These are phyloP conservation scores for Nicotiana attenuata DNA, from an alignment of 257 asterid species.

Conservation along the genomic window DNA sequence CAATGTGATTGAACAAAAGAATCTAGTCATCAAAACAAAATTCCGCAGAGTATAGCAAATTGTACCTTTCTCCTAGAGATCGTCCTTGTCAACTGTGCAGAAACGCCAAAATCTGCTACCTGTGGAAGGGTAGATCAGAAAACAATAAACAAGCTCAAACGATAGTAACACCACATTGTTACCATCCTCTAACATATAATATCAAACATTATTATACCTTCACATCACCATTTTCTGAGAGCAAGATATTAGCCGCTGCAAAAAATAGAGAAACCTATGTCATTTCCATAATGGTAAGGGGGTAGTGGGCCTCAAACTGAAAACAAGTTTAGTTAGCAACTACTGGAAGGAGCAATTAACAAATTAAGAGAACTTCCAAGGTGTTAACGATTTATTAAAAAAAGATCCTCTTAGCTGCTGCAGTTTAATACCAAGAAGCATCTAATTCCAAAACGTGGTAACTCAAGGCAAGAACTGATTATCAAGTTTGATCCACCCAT, in stretches of 20 bases:
- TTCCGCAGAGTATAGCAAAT: background rate
- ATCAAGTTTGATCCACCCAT: background rate
- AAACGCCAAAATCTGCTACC: constrained; percentile 99
- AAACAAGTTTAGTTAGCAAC: background rate
- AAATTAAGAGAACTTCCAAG: background rate
- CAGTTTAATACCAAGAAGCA: constrained; percentile 7
- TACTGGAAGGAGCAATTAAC: background rate
- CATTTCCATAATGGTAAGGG: background rate
- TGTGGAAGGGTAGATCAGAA: constrained; percentile 16
- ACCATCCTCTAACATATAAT: background rate
- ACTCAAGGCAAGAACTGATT: background rate
- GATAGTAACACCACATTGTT: constrained; percentile 1
- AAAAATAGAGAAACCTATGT: constrained; percentile 9
- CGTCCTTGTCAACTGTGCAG: constrained; percentile 95
- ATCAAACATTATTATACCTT: constrained; percentile 51
- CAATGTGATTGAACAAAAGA: background rate
- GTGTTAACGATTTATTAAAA: background rate
- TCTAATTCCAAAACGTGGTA: constrained; percentile 2
- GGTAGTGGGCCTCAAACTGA: constrained; percentile 1
- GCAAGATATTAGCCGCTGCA: constrained; percentile 97
- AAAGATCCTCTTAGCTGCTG: background rate
- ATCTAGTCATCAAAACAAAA: background rate
- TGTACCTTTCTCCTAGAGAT: constrained; percentile 95
- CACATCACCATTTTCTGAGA: constrained; percentile 96
- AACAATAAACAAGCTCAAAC: background rate